Evolutionary conservation across 148 eudicot genomes (phyloP), one percentile per base, ranked within the genome.

Genomic region (Fagopyrum tataricum): DNA sequence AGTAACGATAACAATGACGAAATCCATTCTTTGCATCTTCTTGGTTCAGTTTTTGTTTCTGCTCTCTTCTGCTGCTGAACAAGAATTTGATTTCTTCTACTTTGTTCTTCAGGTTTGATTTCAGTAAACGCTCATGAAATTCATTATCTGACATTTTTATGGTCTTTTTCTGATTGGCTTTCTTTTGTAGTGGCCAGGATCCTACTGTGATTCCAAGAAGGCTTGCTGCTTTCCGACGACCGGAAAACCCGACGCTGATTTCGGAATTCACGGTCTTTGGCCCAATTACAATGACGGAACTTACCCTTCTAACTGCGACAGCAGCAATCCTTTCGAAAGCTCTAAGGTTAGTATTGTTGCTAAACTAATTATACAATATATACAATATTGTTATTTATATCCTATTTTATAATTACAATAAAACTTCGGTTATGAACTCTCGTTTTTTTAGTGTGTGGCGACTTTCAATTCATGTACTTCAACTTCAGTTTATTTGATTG

Each of bases 261-360:
- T 90, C 53, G 88, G 89, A 0, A 85, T 92, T 77, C 92, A 87
- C 79, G 95, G 95, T 26, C 92, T 92, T 7, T 88, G 92, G 97
- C 97, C 95, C 1, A 83, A 92, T 69, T 75, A 86, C 72, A 79
- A 82, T 4, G 81, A 86, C 56, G 90, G 92, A 2, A 74, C 87
- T 2, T 87, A 83, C 75, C 92, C 95, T 12, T 84, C 93, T 10
- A 86, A 84, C 58, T 89, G 97, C 41, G 86, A 85, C 69, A 13
- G 43, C 8, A 39, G 69, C 69, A 64, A 64, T 20, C n/a, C 42
- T 5, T 64, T 64, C 20, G 20, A 64, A 39, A 37, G 37, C 4
- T 37, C 69, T 9, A 64, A 64, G 69, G 69, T 64, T 13, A 37
- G 14, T 46, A 46, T 44, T 44, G 1, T 44, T 7, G 8, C 12